A percentile compares a stretch with the other conserved stretches of the same genome.
These are phyloP conservation scores for Fulvia fulva DNA, from an alignment of 2,329 filamentous ascomycete species.

Conservation along the genomic window DNA sequence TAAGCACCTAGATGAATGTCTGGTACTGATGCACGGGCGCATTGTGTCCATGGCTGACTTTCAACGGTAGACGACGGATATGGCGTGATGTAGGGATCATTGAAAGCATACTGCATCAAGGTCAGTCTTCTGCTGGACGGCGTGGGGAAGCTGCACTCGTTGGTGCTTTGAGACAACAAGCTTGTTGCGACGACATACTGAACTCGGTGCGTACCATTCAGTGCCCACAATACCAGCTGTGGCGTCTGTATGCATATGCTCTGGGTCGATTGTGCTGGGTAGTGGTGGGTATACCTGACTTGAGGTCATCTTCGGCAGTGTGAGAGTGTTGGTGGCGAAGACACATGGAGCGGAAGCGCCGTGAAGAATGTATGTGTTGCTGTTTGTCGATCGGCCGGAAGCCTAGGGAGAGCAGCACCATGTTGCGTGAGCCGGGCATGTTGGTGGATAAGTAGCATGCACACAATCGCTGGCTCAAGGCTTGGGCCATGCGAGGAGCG, in stretches of 20 bases:
- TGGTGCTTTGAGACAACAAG: neutral
- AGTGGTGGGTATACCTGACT: conserved; percentile 27
- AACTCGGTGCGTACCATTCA: conserved; percentile 31
- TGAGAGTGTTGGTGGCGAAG: conserved; percentile 10
- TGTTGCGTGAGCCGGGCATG: conserved; percentile 26
- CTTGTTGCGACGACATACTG: conserved; percentile 25
- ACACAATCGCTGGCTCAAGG: conserved; percentile 16
- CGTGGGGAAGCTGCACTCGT: neutral
- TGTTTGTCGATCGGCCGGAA: conserved; percentile 21
- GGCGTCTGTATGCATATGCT: conserved; percentile 27
- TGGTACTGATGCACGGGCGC: conserved; percentile 25
- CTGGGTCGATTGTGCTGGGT: conserved; percentile 26
- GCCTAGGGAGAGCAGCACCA: conserved; percentile 18
- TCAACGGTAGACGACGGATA: conserved; percentile 34
- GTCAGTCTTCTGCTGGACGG: neutral
- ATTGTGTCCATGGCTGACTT: conserved; percentile 29
- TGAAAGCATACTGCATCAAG: conserved; percentile 27
- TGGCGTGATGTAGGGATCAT: conserved; percentile 33
- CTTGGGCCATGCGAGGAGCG: conserved; percentile 8
- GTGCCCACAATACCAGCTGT: conserved; percentile 21
- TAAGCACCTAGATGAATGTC: conserved; percentile 21
- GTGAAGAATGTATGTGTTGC: conserved; percentile 22
- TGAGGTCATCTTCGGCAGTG: conserved; percentile 26
- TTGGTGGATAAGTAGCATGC: conserved; percentile 32
- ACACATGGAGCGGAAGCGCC: conserved; percentile 24